These are phyloP conservation scores for Rubia balearica DNA, from an alignment of 305 asterid species.

Conservation along the genomic window DNA sequence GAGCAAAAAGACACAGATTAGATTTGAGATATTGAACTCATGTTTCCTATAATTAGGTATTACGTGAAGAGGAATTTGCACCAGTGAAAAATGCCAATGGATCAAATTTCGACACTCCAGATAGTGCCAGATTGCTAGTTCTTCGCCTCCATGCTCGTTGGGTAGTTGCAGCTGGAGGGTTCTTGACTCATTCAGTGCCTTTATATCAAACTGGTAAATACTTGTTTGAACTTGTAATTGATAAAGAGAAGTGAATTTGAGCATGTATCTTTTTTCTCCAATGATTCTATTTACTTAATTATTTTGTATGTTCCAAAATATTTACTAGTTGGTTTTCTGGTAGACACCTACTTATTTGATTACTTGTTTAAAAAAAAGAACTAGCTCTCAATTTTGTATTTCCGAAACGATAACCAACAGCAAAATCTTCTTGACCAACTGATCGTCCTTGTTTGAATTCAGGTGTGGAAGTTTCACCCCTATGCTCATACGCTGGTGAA, in stretches of 20 bases:
- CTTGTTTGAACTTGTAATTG: background rate
- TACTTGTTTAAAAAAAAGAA: background rate
- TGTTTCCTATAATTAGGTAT: constrained; percentile 34
- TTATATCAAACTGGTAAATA: constrained; percentile 68
- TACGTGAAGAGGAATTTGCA: constrained; percentile 96
- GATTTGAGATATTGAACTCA: constrained; percentile 3
- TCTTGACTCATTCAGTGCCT: constrained; percentile 94
- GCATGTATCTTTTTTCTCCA: background rate
- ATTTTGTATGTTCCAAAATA: background rate
- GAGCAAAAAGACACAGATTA: background rate
- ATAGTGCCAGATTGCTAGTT: constrained; percentile 80
- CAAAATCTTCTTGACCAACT: background rate
- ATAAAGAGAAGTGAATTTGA: background rate
- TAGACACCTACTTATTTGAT: background rate
- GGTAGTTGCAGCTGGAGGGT: constrained; percentile 98
- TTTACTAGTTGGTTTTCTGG: background rate
- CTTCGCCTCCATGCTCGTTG: constrained; percentile 92
- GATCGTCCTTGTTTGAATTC: constrained; percentile 14
- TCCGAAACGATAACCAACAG: background rate
- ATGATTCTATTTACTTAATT: background rate
- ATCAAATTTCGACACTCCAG: constrained; percentile 88
- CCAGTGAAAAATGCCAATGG: constrained; percentile 94
- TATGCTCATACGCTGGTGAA: constrained; percentile 91
- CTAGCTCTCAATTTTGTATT: background rate
- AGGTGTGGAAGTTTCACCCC: constrained; percentile 98